Evolutionary conservation across 352 stramenopile species (phyloP).

Genomic region (Sclerospora graminicola): DNA sequence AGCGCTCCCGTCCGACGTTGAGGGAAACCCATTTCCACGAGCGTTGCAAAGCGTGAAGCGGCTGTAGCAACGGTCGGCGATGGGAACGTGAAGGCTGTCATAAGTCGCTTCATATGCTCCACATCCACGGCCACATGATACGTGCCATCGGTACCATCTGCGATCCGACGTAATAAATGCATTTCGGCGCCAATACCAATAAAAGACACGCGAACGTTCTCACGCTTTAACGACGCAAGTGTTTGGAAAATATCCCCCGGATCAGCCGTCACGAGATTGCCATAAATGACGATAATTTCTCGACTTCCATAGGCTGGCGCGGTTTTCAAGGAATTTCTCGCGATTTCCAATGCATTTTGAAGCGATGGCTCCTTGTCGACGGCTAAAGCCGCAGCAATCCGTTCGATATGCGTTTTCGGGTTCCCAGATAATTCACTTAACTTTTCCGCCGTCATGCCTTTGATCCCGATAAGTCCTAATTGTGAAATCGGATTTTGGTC

Average conservation of each 20-base stretch:
- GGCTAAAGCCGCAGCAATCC: conserved; percentile 47
- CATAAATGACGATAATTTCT: conserved; percentile 92
- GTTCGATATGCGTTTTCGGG: conserved; percentile 77
- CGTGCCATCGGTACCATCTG: conserved; percentile 88
- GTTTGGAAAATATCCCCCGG: conserved; percentile 93
- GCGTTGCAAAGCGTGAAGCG: conserved; percentile 50
- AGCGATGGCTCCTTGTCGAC: conserved; percentile 85
- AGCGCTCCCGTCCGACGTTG: conserved; percentile 59
- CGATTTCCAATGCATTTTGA: conserved; percentile 87
- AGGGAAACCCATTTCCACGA: conserved; percentile 83
- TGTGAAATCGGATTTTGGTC: conserved; percentile 93
- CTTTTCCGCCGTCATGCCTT: conserved; percentile 86
- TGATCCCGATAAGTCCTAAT: conserved; percentile 84
- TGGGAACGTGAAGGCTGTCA: conserved; percentile 91
- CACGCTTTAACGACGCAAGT: conserved; percentile 83
- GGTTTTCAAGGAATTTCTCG: conserved; percentile 86
- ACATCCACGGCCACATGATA: conserved; percentile 92
- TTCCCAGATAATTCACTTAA: conserved; percentile 87
- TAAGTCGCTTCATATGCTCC: conserved; percentile 86
- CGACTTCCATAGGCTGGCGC: conserved; percentile 78
- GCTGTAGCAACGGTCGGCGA: conserved; percentile 79
- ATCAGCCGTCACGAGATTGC: conserved; percentile 93
- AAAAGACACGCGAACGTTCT: conserved; percentile 89
- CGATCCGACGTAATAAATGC: conserved; percentile 73
- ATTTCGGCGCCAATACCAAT: conserved; percentile 94